These are phyloP conservation scores for Malbranchea zuffiana DNA, from an alignment of 2,329 filamentous ascomycete species.

Conservation along the genomic window DNA sequence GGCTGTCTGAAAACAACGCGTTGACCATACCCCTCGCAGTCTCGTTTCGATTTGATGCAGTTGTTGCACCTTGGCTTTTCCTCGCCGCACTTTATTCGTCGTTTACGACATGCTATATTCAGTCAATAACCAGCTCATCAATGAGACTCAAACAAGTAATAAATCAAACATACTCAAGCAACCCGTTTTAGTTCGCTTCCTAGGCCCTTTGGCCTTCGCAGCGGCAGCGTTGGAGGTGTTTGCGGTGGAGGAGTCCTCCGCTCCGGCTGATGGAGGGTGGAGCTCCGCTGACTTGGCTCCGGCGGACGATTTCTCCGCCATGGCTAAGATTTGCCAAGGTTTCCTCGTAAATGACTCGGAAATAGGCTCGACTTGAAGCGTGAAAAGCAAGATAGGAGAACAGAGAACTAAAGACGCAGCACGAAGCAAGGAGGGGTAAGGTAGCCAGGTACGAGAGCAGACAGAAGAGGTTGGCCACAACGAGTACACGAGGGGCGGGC, in stretches of 20 bases:
- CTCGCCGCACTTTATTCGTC: conserved; percentile 95
- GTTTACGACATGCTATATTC: conserved; percentile 67
- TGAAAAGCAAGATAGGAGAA: too few species aligned
- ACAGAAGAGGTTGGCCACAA: not conserved
- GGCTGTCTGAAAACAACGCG: conserved; percentile 34
- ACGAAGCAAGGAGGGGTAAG: too few species aligned
- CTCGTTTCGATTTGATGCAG: conserved; percentile 37
- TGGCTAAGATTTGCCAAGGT: too few species aligned
- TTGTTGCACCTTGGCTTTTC: conserved; percentile 45
- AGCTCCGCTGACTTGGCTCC: conserved; percentile 1
- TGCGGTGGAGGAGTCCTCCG: conserved; percentile 3
- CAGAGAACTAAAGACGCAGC: too few species aligned
- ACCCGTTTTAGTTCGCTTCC: conserved; percentile 80
- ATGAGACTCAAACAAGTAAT: not conserved
- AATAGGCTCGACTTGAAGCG: too few species aligned
- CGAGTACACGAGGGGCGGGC: not conserved
- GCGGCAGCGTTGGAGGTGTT: conserved; percentile 14
- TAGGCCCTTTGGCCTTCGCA: conserved; percentile 26
- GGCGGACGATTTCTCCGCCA: conserved; percentile 6
- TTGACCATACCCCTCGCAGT: conserved; percentile 36
- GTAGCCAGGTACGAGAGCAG: not conserved
- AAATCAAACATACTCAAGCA: conserved; percentile 61
- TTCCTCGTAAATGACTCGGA: too few species aligned
- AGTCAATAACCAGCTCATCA: conserved; percentile 9
- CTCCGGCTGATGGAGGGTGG: not conserved